phyloP scores from a whole-genome alignment of 2,329 filamentous ascomycete genomes.

The Botryosphaeria dothidea region DNA sequence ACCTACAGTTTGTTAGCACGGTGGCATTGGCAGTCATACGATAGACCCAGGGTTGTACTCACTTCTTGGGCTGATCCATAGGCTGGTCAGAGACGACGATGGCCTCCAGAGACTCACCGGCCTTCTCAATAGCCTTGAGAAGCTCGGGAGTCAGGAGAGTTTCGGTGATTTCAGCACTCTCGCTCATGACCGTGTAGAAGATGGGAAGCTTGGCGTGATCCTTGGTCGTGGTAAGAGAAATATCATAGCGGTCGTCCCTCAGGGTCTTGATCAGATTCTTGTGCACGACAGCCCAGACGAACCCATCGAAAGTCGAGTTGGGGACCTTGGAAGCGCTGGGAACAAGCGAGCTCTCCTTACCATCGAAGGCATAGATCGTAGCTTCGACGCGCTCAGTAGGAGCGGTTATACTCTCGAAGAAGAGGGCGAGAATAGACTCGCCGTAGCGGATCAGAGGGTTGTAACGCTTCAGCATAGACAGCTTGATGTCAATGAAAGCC shows the following conservation, averaged over 20 bases:
- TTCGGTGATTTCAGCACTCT: constrained; percentile 93
- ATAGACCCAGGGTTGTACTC: constrained; percentile 37
- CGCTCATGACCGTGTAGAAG: constrained; percentile 94
- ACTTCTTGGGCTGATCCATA: constrained; percentile 81
- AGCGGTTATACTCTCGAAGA: constrained; percentile 73
- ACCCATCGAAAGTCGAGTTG: constrained; percentile 75
- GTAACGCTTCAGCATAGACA: constrained; percentile 81
- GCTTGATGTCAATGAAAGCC: constrained; percentile 83
- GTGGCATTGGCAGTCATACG: no score
- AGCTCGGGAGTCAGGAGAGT: constrained; percentile 84
- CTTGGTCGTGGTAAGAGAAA: constrained; percentile 90
- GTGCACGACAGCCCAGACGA: constrained; percentile 94
- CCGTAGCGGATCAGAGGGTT: constrained; percentile 71
- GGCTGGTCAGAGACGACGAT: constrained; percentile 90
- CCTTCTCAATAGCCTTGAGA: constrained; percentile 72
- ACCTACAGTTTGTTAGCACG: no score
- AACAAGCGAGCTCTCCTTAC: constrained; percentile 78
- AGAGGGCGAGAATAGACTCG: constrained; percentile 70
- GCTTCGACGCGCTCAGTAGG: constrained; percentile 76
- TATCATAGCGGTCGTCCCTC: constrained; percentile 89
- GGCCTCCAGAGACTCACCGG: constrained; percentile 76
- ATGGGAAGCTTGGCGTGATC: constrained; percentile 85
- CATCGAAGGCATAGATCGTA: constrained; percentile 85
- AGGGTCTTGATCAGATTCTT: constrained; percentile 90
- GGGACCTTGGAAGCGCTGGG: constrained; percentile 58